Conservation (phyloP, 495 filamentous ascomycete species). For the Ascodesmis nigricans region DNA sequence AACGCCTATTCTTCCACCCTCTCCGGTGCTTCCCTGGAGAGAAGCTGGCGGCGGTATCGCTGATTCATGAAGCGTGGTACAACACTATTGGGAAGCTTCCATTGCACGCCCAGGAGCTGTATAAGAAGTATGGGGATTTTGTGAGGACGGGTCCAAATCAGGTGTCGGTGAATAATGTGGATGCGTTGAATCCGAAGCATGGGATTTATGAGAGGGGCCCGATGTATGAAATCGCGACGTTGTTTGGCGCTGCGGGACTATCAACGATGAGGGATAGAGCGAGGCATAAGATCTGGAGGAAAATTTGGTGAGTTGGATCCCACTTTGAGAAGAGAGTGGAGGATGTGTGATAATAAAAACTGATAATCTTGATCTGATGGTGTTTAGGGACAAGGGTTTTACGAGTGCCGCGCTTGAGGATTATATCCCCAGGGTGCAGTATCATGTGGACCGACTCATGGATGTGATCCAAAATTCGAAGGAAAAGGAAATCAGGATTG, state of each 20-base stretch:
- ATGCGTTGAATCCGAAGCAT: slow-evolving; percentile 10
- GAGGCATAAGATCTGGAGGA: slow-evolving; percentile 8
- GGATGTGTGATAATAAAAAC: not conserved
- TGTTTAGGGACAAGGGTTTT: slow-evolving; percentile 8
- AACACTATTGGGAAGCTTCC: slow-evolving; percentile 38
- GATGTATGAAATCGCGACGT: slow-evolving; percentile 11
- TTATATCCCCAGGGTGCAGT: slow-evolving; percentile 11
- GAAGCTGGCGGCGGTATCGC: slow-evolving; percentile 28
- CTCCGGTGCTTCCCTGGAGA: slow-evolving; percentile 46
- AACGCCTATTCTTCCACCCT: slow-evolving; percentile 37
- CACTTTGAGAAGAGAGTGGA: too few species aligned
- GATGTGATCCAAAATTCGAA: slow-evolving; percentile 3
- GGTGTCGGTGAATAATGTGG: slow-evolving; percentile 10
- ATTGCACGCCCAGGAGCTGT: slow-evolving; percentile 33
- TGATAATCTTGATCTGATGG: not conserved
- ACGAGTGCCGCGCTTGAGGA: slow-evolving; percentile 7
- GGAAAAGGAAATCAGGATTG: slow-evolving; percentile 6
- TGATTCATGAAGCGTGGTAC: slow-evolving; percentile 34
- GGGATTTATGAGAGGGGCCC: slow-evolving; percentile 8
- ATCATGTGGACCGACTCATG: slow-evolving; percentile 10
- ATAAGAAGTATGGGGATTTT: slow-evolving; percentile 33
- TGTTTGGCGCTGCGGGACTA: slow-evolving; percentile 7
- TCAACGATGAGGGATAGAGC: slow-evolving; percentile 7
- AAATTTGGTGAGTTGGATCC: slow-evolving; percentile 14
- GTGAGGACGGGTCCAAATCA: slow-evolving; percentile 15